Evolutionary conservation across 352 stramenopile genomes (phyloP).

Genomic region (Aphanomyces invadans): DNA sequence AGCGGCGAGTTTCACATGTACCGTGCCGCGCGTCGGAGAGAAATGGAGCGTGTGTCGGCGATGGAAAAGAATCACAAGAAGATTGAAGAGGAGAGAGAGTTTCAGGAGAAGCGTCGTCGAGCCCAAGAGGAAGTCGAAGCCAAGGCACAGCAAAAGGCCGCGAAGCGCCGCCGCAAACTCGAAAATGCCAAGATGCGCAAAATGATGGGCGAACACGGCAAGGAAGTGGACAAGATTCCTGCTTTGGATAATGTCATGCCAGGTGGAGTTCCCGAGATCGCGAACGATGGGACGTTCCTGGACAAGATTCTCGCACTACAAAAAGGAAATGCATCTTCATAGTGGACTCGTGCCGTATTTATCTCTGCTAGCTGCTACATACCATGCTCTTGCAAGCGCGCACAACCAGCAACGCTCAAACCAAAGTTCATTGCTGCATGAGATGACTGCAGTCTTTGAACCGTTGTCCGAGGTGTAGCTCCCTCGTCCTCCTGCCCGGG

Average conservation of each 20-base stretch:
- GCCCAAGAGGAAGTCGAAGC: constrained; percentile 62
- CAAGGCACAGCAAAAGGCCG: constrained; percentile 60
- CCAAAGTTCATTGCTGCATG: no score
- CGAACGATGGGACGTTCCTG: constrained; percentile 76
- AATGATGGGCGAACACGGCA: constrained; percentile 25
- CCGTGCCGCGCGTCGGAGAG: constrained; percentile 83
- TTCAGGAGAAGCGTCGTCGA: constrained; percentile 54
- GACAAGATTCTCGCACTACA: constrained; percentile 61
- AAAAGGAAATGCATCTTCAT: constrained; percentile 29
- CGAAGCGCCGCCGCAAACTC: constrained; percentile 68
- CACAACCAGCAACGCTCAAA: no score
- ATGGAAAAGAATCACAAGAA: constrained; percentile 83
- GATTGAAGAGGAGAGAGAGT: constrained; percentile 49
- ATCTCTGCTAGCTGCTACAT: no score
- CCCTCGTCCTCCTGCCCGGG: no score
- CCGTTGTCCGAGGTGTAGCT: no score
- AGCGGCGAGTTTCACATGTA: constrained; percentile 97
- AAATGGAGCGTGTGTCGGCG: constrained; percentile 85
- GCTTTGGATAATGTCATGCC: constrained; percentile 39
- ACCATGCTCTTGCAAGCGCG: no score
- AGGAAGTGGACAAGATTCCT: constrained; percentile 28
- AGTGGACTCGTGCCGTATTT: background rate
- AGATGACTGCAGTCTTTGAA: no score
- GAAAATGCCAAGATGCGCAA: constrained; percentile 45
- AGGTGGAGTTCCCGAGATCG: constrained; percentile 61